Percentiles rank a stretch among this genome's conserved stretches.
These are phyloP conservation scores for Kwoniella pini DNA, from an alignment of 768 basidiomycete species.

Conservation along the genomic window DNA sequence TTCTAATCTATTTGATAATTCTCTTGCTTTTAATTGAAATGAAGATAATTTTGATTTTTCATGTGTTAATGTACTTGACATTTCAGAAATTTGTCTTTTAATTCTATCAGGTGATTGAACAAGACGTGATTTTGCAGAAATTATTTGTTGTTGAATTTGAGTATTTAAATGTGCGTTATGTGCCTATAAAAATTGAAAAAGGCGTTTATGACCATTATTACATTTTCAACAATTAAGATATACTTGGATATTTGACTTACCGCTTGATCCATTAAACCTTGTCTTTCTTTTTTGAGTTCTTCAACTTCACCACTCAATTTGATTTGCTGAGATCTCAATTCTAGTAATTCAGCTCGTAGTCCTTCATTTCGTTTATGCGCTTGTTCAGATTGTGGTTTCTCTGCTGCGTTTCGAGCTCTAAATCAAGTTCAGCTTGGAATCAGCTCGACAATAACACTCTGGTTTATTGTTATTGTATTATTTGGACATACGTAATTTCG, in stretches of 20 bases:
- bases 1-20: constrained; percentile 72
- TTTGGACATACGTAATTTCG: constrained; percentile 55
- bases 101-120: constrained; percentile 91
- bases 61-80: constrained; percentile 67
- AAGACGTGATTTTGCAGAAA: constrained; percentile 69
- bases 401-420: constrained; percentile 65
- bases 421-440: background rate
- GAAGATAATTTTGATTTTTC: constrained; percentile 69
- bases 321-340: constrained; percentile 67
- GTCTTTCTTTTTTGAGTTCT: constrained; percentile 70
- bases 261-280: constrained; percentile 65
- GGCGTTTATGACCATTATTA: background rate
- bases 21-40: constrained; percentile 73
- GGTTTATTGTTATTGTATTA: no score
- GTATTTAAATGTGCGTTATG: constrained; percentile 65
- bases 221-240: no score
- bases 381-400: constrained; percentile 58
- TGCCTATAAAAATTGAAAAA: constrained; percentile 56
- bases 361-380: constrained; percentile 68
- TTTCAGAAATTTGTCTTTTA: constrained; percentile 74
- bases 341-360: constrained; percentile 70
- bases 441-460: background rate
- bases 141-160: constrained; percentile 64
- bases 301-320: constrained; percentile 63
- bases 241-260: constrained; percentile 53